Evolutionary conservation across 352 stramenopile genomes (phyloP).

Genomic region (Pythium pyrilobum): DNA sequence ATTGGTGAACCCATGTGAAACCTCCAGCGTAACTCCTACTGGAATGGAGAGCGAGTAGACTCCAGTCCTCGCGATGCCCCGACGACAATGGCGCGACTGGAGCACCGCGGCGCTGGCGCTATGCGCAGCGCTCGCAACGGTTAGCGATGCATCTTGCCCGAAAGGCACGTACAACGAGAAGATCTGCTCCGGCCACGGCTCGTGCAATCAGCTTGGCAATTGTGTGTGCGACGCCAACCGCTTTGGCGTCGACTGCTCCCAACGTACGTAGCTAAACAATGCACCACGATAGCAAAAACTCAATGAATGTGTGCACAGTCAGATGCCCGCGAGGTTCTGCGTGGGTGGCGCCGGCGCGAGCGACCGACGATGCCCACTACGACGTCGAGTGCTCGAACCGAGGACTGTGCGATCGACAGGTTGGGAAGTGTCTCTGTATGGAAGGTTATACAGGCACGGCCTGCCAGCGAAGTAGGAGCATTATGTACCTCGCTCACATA

Average conservation of each 20-base stretch:
- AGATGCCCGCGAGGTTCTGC: conserved; percentile 44
- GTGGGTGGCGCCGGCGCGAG: conserved; percentile 51
- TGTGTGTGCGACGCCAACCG: conserved; percentile 53
- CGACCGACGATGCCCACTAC: conserved; percentile 54
- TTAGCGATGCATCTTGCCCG: conserved; percentile 25
- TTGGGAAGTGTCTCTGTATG: conserved; percentile 54
- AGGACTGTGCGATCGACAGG: conserved; percentile 49
- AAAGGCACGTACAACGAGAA: conserved; percentile 40
- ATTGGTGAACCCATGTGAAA: conserved; percentile 22
- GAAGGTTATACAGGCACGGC: conserved; percentile 60
- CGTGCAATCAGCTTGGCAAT: conserved; percentile 37
- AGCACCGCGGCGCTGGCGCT: neutral
- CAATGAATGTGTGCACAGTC: conserved; percentile 19
- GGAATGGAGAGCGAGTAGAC: neutral
- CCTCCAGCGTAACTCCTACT: neutral
- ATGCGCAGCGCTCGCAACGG: neutral
- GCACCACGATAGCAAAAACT: too few relatives aligned
- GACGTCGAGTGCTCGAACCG: conserved; percentile 74
- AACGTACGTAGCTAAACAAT: conserved; percentile 23
- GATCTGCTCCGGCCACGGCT: conserved; percentile 56
- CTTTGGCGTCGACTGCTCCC: conserved; percentile 56
- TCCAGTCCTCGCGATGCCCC: too few relatives aligned
- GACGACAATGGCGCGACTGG: neutral
- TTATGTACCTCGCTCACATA: too few relatives aligned
- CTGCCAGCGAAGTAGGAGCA: conserved; percentile 55